phyloP scores from a whole-genome alignment of 1,284 basidiomycete genomes.

The Hypsizygus ulmarius region DNA sequence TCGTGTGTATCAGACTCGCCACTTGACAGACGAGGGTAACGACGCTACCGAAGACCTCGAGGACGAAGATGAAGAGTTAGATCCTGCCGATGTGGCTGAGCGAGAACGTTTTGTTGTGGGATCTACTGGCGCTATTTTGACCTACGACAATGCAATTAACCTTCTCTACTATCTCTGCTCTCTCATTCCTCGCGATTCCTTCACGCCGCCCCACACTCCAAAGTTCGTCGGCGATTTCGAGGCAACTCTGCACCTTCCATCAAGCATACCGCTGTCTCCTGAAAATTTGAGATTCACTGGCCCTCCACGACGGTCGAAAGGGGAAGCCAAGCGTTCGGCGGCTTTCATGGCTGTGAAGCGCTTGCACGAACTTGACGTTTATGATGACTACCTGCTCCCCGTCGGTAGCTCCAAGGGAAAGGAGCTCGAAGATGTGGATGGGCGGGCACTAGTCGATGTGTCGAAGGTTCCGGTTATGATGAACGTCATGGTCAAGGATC shows the following conservation, averaged over 20 bases:
- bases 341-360: slow-evolving; percentile 73
- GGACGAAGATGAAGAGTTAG: slow-evolving; percentile 41
- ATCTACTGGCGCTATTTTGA: slow-evolving; percentile 71
- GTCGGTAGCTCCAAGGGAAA: slow-evolving; percentile 43
- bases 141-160: slow-evolving; percentile 69
- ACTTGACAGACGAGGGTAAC: slow-evolving; percentile 28
- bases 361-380: slow-evolving; percentile 66
- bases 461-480: slow-evolving; percentile 50
- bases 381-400: slow-evolving; percentile 79
- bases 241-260: slow-evolving; percentile 61
- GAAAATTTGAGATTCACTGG: slow-evolving; percentile 56
- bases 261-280: slow-evolving; percentile 59
- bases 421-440: slow-evolving; percentile 56
- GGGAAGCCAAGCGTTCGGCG: slow-evolving; percentile 76
- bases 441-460: slow-evolving; percentile 40
- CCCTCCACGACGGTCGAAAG: slow-evolving; percentile 59
- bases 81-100: slow-evolving; percentile 52
- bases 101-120: slow-evolving; percentile 72
- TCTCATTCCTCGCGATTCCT: slow-evolving; percentile 69
- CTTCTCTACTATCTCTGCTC: slow-evolving; percentile 72
- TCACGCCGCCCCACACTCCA: slow-evolving; percentile 58
- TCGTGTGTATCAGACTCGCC: slow-evolving; percentile 54
- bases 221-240: slow-evolving; percentile 60
- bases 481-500: slow-evolving; percentile 54
- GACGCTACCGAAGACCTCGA: slow-evolving; percentile 44